Evolutionary conservation across 1,284 basidiomycete genomes (phyloP), one percentile per base, ranked within the genome.

Genomic region (Porodaedalea pini): DNA sequence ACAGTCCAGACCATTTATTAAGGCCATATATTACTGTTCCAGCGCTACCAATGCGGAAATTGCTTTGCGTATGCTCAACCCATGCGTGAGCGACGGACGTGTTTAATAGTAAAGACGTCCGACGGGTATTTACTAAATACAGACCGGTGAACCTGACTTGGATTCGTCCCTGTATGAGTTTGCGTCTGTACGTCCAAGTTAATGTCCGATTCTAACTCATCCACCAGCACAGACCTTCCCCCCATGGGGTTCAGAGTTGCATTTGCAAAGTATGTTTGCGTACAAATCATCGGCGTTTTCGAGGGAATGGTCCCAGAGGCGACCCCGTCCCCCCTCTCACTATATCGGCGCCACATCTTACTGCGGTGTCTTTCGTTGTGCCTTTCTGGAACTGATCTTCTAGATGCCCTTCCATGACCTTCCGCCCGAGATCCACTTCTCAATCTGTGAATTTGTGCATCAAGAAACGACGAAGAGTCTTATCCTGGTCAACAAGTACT

Each of bases 341-440:
- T 23, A 7, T n/a, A 17, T 47, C 17, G 11, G 2, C 44, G 44
- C 41, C 36, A 43, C 44, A 34, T 10, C 25, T 47, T 6, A 8
- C 13, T 19, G 34, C 40, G 17, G 31, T 7, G 25, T 7, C n/a
- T 29, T 44, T 17, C 41, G 10, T 31, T 29, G 4, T n/a, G n/a
- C n/a, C 29, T 7, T 13, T 48, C 21, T 3, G 23, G n/a, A 19
- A 11, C 7, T 10, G 6, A 10, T 8, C 25, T 31, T 21, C 13
- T 25, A 32, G 44, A 60, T 57, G 59, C 29, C 23, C 37, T 51
- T 61, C 32, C 23, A 32, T 17, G 39, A 49, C 19, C 51, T 61
- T 25, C 59, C 59, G 4, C 32, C 50, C 29, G 59, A 61, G 32
- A 52, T 61, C 25, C 56, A 57, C 19, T 34, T 39, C 27, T 32